Evolutionary conservation across 2,329 filamentous ascomycete genomes (phyloP).

Genomic region (Mariannaea elegans): DNA sequence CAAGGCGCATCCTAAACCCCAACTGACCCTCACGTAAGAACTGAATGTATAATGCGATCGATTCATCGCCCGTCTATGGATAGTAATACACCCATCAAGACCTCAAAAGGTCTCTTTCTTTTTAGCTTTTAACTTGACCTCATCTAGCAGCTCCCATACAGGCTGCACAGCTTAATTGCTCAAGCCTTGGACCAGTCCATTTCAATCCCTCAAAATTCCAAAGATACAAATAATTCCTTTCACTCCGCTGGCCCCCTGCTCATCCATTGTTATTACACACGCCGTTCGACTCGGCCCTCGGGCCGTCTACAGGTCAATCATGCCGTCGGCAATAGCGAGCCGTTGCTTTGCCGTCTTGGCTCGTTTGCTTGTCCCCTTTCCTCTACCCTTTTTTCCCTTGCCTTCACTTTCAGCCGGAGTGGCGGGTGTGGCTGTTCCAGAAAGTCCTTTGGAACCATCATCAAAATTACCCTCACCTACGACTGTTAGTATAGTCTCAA

Average conservation of each 20-base stretch:
- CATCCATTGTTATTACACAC: slow-evolving; percentile 37
- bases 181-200: slow-evolving; percentile 10
- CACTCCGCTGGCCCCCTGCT: slow-evolving; percentile 23
- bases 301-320: slow-evolving; percentile 42
- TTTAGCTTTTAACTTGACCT: slow-evolving; percentile 29
- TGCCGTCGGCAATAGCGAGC: slow-evolving; percentile 72
- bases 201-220: neutral
- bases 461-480: slow-evolving; percentile 97
- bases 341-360: slow-evolving; percentile 76
- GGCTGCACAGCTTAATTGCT: slow-evolving; percentile 5
- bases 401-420: slow-evolving; percentile 74
- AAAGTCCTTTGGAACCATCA: slow-evolving; percentile 74
- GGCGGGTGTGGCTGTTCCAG: slow-evolving; percentile 74
- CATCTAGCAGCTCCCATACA: slow-evolving; percentile 34
- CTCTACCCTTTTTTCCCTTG: slow-evolving; percentile 64
- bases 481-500: slow-evolving; percentile 35
- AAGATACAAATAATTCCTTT: slow-evolving; percentile 21
- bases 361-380: slow-evolving; percentile 61
- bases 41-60: slow-evolving; percentile 11
- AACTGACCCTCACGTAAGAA: too few species aligned
- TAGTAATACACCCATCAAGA: slow-evolving; percentile 38
- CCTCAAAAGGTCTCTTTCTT: slow-evolving; percentile 19
- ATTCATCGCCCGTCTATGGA: slow-evolving; percentile 37
- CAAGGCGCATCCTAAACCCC: too few species aligned
- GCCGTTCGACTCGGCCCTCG: slow-evolving; percentile 20